Percentiles rank a stretch among this genome's conserved stretches.
Conservation (phyloP, 2,329 filamentous ascomycete genomes). For the Ophioceras dolichostomum region DNA sequence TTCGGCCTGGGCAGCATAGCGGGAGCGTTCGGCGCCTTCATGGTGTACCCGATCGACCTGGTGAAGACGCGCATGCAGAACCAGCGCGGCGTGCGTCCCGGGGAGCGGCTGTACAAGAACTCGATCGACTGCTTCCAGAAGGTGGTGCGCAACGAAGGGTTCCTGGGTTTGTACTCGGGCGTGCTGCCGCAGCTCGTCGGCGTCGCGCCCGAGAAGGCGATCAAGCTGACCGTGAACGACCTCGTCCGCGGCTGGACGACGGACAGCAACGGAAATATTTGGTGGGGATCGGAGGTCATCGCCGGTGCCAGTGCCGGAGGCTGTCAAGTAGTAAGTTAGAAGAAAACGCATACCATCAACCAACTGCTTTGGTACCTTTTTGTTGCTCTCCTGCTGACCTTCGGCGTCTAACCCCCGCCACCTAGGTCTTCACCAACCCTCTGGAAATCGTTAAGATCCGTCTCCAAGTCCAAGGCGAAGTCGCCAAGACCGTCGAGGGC, state of each 20-base stretch:
- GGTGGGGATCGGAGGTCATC: constrained; percentile 59
- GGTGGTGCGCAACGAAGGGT: constrained; percentile 84
- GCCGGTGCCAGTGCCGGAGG: constrained; percentile 82
- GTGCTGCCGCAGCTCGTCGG: constrained; percentile 91
- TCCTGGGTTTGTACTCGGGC: constrained; percentile 83
- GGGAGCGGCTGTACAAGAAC: constrained; percentile 90
- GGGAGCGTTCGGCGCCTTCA: constrained; percentile 95
- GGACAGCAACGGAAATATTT: constrained; percentile 63
- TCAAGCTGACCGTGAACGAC: constrained; percentile 98
- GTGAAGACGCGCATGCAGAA: constrained; percentile 99
- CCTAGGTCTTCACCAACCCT: constrained; percentile 86
- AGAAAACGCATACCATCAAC: neutral
- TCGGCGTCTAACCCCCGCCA: constrained; percentile 1
- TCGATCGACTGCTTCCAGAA: constrained; percentile 91
- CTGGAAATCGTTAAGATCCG: constrained; percentile 99
- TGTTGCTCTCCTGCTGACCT: neutral
- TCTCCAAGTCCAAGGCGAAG: constrained; percentile 91
- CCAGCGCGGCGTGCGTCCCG: constrained; percentile 71
- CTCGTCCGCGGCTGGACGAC: constrained; percentile 68
- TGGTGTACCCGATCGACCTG: constrained; percentile 98
- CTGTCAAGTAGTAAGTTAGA: constrained; percentile 78
- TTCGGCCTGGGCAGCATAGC: constrained; percentile 82
- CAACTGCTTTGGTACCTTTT: constrained; percentile 2
- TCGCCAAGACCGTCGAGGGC: constrained; percentile 74
- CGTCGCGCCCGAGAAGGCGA: constrained; percentile 98